These are phyloP conservation scores for Pichia californica DNA, from an alignment of 805 yeast genomes.

Conservation along the genomic window DNA sequence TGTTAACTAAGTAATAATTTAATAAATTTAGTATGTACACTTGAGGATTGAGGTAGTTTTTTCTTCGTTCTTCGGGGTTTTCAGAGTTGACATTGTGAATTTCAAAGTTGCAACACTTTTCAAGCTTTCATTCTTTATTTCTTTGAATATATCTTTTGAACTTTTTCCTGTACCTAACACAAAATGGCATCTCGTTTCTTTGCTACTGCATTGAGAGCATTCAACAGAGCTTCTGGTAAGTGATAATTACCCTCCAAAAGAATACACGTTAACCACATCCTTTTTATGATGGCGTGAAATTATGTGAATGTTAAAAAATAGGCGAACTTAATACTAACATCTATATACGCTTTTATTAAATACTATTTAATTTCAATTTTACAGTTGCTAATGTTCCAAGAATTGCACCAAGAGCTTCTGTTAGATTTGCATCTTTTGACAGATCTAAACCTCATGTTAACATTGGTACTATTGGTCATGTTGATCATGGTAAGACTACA, in stretches of 20 bases:
- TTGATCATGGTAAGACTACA: constrained; percentile 98
- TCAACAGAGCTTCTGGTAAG: constrained; percentile 24
- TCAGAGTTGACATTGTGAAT: too few relatives aligned
- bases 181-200: constrained; percentile 29
- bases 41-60: neutral
- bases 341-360: neutral
- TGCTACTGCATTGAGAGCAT: constrained; percentile 23
- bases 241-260: neutral
- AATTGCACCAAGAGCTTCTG: constrained; percentile 18
- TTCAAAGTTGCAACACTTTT: too few relatives aligned
- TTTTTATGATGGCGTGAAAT: neutral
- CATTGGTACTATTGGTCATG: constrained; percentile 98
- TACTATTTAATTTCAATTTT: neutral
- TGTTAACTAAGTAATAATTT: too few relatives aligned
- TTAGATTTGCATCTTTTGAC: constrained; percentile 64
- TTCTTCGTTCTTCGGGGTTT: too few relatives aligned
- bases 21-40: too few relatives aligned
- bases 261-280: neutral
- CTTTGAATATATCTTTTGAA: too few relatives aligned
- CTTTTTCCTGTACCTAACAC: neutral
- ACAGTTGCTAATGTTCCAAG: constrained; percentile 15
- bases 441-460: constrained; percentile 96
- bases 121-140: too few relatives aligned
- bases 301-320: neutral
- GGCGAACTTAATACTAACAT: neutral